Evolutionary conservation across 805 yeast genomes (phyloP).

Genomic region (Ogataea zsoltii): DNA sequence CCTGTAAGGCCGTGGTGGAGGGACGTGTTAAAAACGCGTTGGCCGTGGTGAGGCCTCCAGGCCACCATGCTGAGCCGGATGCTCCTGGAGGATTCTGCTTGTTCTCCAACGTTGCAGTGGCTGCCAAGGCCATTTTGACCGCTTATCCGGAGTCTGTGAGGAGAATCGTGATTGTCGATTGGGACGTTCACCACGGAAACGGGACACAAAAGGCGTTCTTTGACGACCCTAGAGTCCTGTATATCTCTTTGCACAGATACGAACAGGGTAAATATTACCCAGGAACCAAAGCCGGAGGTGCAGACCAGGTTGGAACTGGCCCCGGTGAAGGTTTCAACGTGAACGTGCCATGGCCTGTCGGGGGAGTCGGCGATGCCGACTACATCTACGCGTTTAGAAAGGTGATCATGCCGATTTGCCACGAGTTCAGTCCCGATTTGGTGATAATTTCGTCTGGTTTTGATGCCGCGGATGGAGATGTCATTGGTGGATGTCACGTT

Average conservation of each 20-base stretch:
- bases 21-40: constrained; percentile 87
- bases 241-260: constrained; percentile 88
- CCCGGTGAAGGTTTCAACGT: constrained; percentile 84
- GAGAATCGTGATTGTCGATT: constrained; percentile 80
- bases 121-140: constrained; percentile 81
- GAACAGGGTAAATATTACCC: constrained; percentile 94
- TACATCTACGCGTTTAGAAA: constrained; percentile 87
- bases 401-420: constrained; percentile 82
- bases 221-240: constrained; percentile 86
- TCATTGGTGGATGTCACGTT: constrained; percentile 94
- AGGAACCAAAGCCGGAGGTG: constrained; percentile 83
- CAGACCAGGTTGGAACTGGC: constrained; percentile 81
- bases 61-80: constrained; percentile 99
- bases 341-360: constrained; percentile 90
- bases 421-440: constrained; percentile 90
- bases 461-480: constrained; percentile 98
- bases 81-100: constrained; percentile 96
- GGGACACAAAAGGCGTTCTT: constrained; percentile 95
- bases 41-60: constrained; percentile 98
- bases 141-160: constrained; percentile 87
- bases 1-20: constrained; percentile 92
- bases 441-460: constrained; percentile 94
- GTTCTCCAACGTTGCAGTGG: constrained; percentile 95
- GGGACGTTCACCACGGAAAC: constrained; percentile 99
- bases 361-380: constrained; percentile 95